Evolutionary conservation across 805 yeast genomes (phyloP), one percentile per base, ranked within the genome.

Genomic region (Suhomyces faveliae): DNA sequence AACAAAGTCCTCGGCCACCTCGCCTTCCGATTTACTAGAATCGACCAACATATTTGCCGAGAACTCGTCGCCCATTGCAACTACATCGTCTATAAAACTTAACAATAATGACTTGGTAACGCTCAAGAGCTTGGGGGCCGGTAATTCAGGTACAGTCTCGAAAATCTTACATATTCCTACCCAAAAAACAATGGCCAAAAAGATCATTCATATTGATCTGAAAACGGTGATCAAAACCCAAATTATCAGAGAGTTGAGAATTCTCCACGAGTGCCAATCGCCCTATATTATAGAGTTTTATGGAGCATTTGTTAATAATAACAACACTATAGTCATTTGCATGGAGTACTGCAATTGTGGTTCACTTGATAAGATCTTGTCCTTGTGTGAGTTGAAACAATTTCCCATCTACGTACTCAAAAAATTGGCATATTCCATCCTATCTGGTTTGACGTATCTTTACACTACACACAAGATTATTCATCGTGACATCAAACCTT

Each of bases 271-370:
- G 60, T 92, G 97, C 61, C 84, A 80, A 61, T 84, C 81, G 47
- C 89, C 89, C 3, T 87, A 80, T 58, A 91, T 94, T 40, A 87
- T 92, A 43, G 89, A 87, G 40, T 94, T 91, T 64, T 92, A 85
- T 66, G 98, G 98, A 6, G 96, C 97, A 0, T 87, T 85, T 60
- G 77, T 89, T 44, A 79, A 79, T 47, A 67, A 61, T 44, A 68
- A 72, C 51, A 80, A 80, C 59, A 87, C 89, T 51, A 91, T 94
- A 13, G 85, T 89, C 11, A 87, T 94, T 51, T 86, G 96, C 63
- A 90, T 91, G 96, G 98, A 92, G 67, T 91, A 88, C 67, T 88
- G 92, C 81, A 96, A 92, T 66, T 88, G 97, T 66, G 92, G 96
- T 0, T 89, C 97, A 0, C 73, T 92, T 30, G 98, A 94, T 62